A percentile compares a stretch with the other conserved stretches of the same genome.
phyloP scores from a whole-genome alignment of 2,329 filamentous ascomycete species.

The Penicillium fuscoglaucum region DNA sequence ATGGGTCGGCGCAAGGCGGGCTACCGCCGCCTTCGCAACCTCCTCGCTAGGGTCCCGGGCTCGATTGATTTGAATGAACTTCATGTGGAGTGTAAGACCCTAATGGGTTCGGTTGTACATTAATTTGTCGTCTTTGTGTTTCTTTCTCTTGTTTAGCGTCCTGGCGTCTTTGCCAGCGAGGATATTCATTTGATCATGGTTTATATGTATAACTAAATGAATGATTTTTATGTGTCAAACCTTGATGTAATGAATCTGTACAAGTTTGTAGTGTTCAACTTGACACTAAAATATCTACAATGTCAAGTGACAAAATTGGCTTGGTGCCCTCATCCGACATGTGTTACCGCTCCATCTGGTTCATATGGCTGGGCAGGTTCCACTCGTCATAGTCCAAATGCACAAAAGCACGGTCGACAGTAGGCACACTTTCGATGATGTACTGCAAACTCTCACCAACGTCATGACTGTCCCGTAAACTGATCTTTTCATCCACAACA shows the following conservation, averaged over 20 bases:
- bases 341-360: conserved; percentile 28
- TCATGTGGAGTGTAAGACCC: conserved; percentile 1
- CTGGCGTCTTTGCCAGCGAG: conserved; percentile 1
- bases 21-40: conserved; percentile 30
- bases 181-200: conserved; percentile 8
- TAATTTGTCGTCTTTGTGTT: conserved; percentile 1
- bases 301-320: not conserved
- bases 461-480: conserved; percentile 60
- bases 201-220: conserved; percentile 26
- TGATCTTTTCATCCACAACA: conserved; percentile 58
- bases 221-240: conserved; percentile 25
- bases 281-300: not conserved
- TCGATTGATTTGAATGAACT: not conserved
- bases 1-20: conserved; percentile 35
- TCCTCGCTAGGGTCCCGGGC: conserved; percentile 22
- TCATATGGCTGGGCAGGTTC: conserved; percentile 48
- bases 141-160: conserved; percentile 6
- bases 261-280: not conserved
- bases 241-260: conserved; percentile 1
- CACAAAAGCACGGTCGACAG: conserved; percentile 50
- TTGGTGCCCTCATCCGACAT: no score
- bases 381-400: conserved; percentile 51
- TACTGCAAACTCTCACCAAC: conserved; percentile 61
- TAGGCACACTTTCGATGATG: conserved; percentile 57
- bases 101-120: conserved; percentile 1